Evolutionary conservation across 495 filamentous ascomycete genomes (phyloP).

Genomic region (Jackrogersella minutella): DNA sequence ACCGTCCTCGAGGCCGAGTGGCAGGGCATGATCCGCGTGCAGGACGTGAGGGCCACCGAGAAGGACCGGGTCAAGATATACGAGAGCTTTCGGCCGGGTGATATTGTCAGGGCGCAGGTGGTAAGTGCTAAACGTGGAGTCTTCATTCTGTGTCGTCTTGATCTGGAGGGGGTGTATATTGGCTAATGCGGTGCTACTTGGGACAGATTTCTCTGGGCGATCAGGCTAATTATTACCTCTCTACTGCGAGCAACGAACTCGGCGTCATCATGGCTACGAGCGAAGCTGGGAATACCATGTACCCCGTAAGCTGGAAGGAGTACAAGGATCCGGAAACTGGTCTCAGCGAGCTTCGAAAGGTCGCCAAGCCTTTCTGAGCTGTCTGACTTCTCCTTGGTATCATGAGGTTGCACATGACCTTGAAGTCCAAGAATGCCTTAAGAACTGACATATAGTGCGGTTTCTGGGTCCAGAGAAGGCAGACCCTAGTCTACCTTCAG

Average conservation of each 20-base stretch:
- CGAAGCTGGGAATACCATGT: constrained; percentile 87
- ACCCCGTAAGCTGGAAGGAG: constrained; percentile 93
- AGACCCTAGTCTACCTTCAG: background rate
- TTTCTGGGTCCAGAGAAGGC: background rate
- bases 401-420: background rate
- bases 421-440: background rate
- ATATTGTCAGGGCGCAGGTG: constrained; percentile 89
- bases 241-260: constrained; percentile 86
- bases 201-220: constrained; percentile 84
- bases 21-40: constrained; percentile 71
- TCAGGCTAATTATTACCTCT: constrained; percentile 91
- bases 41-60: constrained; percentile 94
- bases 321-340: constrained; percentile 87
- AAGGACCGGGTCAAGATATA: constrained; percentile 91
- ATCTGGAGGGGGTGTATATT: background rate
- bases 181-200: background rate
- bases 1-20: constrained; percentile 66
- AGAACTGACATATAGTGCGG: background rate
- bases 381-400: background rate
- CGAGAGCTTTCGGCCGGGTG: constrained; percentile 91
- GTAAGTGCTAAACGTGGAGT: constrained; percentile 53
- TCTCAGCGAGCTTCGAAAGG: constrained; percentile 80
- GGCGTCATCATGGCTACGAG: constrained; percentile 95
- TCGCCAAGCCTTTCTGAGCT: constrained; percentile 86
- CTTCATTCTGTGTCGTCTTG: background rate